Evolutionary conservation across 2,329 filamentous ascomycete species (phyloP).

Genomic region (Mycosphaerella sp.): DNA sequence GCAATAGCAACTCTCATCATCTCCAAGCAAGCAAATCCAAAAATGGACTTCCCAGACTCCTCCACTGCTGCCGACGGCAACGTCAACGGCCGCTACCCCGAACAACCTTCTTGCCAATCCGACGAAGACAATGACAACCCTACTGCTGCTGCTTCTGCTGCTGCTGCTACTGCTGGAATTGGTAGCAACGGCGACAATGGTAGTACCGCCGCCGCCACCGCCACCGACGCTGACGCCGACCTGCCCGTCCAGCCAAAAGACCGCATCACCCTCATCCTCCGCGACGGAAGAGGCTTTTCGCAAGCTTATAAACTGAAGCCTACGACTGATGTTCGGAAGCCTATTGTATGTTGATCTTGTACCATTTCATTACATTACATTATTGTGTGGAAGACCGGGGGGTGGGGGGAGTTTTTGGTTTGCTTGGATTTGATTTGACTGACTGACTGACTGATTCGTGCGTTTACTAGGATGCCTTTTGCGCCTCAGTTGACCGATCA

Average conservation of each 20-base stretch:
- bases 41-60: too few species aligned
- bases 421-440: neutral
- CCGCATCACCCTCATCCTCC: conserved; percentile 19
- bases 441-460: too few species aligned
- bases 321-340: conserved; percentile 23
- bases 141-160: too few species aligned
- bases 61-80: too few species aligned
- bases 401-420: neutral
- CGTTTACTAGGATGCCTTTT: conserved; percentile 11
- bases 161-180: too few species aligned
- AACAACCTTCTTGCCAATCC: too few species aligned
- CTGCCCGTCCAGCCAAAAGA: neutral
- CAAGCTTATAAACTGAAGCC: conserved; percentile 25
- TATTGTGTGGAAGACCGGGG: neutral
- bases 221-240: neutral
- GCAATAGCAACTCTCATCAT: too few species aligned
- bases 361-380: neutral
- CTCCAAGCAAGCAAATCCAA: too few species aligned
- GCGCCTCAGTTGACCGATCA: conserved; percentile 12
- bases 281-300: conserved; percentile 15
- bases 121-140: too few species aligned
- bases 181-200: too few species aligned
- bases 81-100: too few species aligned
- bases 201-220: neutral
- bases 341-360: conserved; percentile 15